Percentiles rank a stretch among this genome's conserved stretches.
Conservation (phyloP, 1,284 basidiomycete genomes). For the Hemileccinum hortonii region DNA sequence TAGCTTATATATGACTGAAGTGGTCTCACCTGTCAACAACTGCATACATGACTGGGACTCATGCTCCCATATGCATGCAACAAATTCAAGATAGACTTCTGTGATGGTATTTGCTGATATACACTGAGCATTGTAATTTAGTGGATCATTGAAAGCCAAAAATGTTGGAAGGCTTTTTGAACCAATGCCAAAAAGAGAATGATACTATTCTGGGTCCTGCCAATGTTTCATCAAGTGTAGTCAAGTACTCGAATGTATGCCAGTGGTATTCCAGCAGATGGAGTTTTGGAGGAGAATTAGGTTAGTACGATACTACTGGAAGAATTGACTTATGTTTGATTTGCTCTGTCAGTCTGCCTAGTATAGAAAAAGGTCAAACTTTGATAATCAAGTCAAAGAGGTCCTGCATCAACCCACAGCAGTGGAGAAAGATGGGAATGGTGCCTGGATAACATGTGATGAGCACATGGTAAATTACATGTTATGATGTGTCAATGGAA, state of each 20-base stretch:
- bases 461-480: constrained; percentile 15
- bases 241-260: neutral
- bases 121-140: neutral
- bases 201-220: neutral
- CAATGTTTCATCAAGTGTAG: neutral
- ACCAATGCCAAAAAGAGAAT: neutral
- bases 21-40: neutral
- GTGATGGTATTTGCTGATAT: constrained; percentile 1
- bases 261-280: neutral
- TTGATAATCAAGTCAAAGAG: neutral
- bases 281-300: neutral
- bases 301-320: no score
- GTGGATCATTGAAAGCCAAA: neutral
- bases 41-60: neutral
- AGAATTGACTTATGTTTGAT: neutral
- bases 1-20: neutral
- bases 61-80: neutral
- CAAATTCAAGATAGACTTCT: neutral
- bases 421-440: constrained; percentile 1
- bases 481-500: neutral
- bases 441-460: neutral
- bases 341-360: neutral
- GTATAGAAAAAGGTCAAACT: neutral
- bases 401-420: neutral
- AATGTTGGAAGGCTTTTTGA: neutral